These are phyloP conservation scores for Colletotrichum lini DNA, from an alignment of 2,329 filamentous ascomycete species.

Conservation along the genomic window DNA sequence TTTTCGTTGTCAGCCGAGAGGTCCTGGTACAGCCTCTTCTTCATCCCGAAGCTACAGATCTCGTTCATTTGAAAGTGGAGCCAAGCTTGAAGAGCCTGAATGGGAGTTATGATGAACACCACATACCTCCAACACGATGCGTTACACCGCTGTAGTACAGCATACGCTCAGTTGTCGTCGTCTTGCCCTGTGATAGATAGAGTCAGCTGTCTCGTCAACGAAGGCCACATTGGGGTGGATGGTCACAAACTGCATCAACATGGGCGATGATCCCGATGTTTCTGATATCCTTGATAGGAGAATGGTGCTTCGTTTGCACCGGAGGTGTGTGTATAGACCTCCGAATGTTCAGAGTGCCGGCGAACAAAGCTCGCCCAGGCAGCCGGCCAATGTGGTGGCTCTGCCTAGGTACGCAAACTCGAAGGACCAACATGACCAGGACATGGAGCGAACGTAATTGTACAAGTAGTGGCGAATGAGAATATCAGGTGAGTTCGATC, in stretches of 20 bases:
- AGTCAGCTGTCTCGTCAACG: conserved; percentile 38
- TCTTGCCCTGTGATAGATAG: conserved; percentile 77
- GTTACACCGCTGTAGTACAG: conserved; percentile 96
- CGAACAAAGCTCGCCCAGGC: conserved; percentile 18
- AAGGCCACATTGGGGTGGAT: background rate
- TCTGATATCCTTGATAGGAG: conserved; percentile 74
- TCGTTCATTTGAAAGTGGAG: background rate
- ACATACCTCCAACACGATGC: conserved; percentile 80
- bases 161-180: conserved; percentile 98
- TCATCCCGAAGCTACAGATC: background rate
- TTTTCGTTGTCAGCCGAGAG: conserved; percentile 1
- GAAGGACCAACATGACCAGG: conserved; percentile 30
- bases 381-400: conserved; percentile 24
- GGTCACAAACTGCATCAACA: conserved; percentile 82
- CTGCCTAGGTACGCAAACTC: conserved; percentile 27
- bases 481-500: background rate
- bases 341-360: conserved; percentile 25
- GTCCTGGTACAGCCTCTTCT: background rate
- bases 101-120: no score
- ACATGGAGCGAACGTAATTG: conserved; percentile 15
- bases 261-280: conserved; percentile 99
- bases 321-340: conserved; percentile 35
- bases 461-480: background rate
- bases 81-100: background rate
- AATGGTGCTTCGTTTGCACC: conserved; percentile 49